Base-by-base conservation (phyloP, 2,329 filamentous ascomycete species). In the Pyrenochaeta sp. region DNA sequence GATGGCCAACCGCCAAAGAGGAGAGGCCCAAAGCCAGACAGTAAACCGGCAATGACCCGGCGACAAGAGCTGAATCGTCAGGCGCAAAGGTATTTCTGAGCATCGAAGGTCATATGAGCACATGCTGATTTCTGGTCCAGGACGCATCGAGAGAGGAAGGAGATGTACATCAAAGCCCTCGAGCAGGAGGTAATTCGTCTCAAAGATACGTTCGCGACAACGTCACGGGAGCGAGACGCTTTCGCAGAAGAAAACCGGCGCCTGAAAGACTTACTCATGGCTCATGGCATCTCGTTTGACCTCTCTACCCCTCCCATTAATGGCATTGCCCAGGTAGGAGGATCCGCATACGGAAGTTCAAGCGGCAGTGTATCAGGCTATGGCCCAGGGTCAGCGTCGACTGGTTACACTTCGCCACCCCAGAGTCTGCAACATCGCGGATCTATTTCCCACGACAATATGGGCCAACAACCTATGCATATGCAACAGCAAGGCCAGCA, bases 111-210 rank as follows among this genome's bases (percentile, higher is more conserved):
- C 14, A 1, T 21, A 27, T 23, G 32, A 17, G 40, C 36, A 20
- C 29, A 14, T 14, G 36, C 61, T 72, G 30, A 72, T 52, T 45
- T 51, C 49, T 17, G 3, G 7, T 14, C 0, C 71, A 97, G 95
- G 72, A 98, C 95, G 15, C 95, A 99, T 77, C 92, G 95, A 50
- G 95, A 98, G 78, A 87, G 95, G 63, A 98, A 98, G 75, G 95
- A 98, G 77, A 85, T 92, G 67, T 98, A 98, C 75, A 96, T 97
- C 80, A 96, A 96, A 75, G 87, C 90, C 10, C 85, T 98, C 14
- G 95, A 99, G 76, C 89, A 94, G 69, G 92, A 98, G 77, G 90
- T 98, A 4, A 82, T 96, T 17, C 88, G 92, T 43, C 82, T 98
- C 37, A 95, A 96, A 73, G 92, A 97, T 72, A 84, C 89, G n/a